Base-by-base conservation (phyloP, 2,329 filamentous ascomycete genomes). In the Rhynchosporium agropyri region DNA sequence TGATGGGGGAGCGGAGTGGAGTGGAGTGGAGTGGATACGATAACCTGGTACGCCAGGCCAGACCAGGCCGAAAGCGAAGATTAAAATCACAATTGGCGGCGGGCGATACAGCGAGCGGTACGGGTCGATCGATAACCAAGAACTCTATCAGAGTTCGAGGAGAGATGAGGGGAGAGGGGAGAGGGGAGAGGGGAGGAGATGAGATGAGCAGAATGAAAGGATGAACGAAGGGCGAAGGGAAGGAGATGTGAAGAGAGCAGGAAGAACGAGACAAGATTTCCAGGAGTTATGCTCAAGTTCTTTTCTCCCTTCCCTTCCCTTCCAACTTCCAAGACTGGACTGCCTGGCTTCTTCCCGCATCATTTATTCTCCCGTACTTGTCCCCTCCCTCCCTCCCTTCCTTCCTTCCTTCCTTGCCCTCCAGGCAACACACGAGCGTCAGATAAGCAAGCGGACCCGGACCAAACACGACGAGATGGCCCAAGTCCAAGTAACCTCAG, bases 241-340 rank as follows among this genome's bases (percentile, higher is more conserved):
- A 13, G 36, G 29, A 50, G 31, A n/a, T 53, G 38, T 38, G 50
- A 28, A 7, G 45, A 28, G 8, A 33, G n/a, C 3, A 13, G 29
- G 31, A 26, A 12, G 15, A 36, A n/a, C 2, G 29, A 50, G 13
- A n/a, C 12, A 50, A 31, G 36, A 40, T 40, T 43, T 53, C 31
- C 8, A 26, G 50, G 50, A 53, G 50, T 53, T 53, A 38, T 53
- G 50, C 28, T 53, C 50, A 28, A 38, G 50, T 53, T 53, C 31
- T 15, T 38, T 53, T 33, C 4, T 31, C 20, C 38, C 50, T 33
- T 40, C 12, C 50, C 38, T 51, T 31, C 49, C 36, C n/a, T 31
- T 9, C 40, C 40, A 36, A 33, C 50, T 40, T 53, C 50, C 50
- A 53, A 53, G 48, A 29, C 50, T 15, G 26, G 31, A 33, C 6